Base-by-base conservation (phyloP, 176 grass and related monocot species). In the Ensete ventricosum region DNA sequence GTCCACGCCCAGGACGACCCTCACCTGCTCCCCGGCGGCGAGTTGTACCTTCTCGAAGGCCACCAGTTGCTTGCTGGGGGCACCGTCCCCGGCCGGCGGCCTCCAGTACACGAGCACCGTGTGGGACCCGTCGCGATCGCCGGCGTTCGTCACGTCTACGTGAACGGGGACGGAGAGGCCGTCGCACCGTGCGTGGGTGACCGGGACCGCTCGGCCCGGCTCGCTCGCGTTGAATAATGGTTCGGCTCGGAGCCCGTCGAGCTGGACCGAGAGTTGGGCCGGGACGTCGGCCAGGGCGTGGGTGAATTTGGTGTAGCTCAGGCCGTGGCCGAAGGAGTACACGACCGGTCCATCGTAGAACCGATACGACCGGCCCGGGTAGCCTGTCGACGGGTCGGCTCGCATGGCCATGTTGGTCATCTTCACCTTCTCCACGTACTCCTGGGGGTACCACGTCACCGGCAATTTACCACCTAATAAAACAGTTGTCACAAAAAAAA, bases 351-450 rank as follows among this genome's bases (percentile, higher is more conserved):
- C 94, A 0, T 77, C 85, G 77, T 98, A 98, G 86, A 98, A 98
- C 4, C 94, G 80, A 63, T 98, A 91, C 0, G 94, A 86, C 21
- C 94, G 52, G 53, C 90, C 90, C 0, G 90, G 90, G 62, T 98
- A 93, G 6, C 90, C 86, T 1, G 63, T 53, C 0, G 78, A 65
- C 21, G 63, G 74, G 59, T 93, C 52, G 4, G 94, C 77, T 0
- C 94, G 86, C 94, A 98, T 98, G 53, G 76, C 83, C 90, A 93
- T 98, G 79, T 87, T 68, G 23, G 94, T 93, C 94, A 98, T 93
- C 0, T 90, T 72, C 4, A 83, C 90, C 75, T 85, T 93, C 11
- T 71, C 69, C 22, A 98, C 74, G 57, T 91, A 98, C 1, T 78
- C 79, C 64, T 93, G 81, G 0, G 86, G 90, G 79, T 98, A 98